Conservation (phyloP, 192 early-diverging fungal species). For the Chytriomyces sp. region DNA sequence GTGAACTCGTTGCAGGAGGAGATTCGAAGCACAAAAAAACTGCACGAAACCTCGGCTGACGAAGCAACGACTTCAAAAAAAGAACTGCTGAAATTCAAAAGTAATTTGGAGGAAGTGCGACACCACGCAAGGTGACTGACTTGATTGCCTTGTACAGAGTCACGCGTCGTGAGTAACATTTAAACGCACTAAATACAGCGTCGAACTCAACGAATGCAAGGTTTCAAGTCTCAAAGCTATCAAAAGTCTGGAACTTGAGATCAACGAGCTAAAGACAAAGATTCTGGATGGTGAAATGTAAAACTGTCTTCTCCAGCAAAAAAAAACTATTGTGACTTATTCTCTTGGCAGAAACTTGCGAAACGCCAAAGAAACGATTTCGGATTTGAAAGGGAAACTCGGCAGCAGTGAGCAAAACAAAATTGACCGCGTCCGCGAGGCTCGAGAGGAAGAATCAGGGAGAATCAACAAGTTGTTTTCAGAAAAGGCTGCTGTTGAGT, state of each 20-base stretch:
- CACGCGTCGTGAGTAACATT: neutral
- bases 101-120: slow-evolving; percentile 26
- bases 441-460: slow-evolving; percentile 29
- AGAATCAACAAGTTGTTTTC: slow-evolving; percentile 27
- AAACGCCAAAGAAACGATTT: slow-evolving; percentile 21
- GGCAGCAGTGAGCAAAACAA: slow-evolving; percentile 28
- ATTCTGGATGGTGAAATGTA: slow-evolving; percentile 33
- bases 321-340: neutral
- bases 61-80: slow-evolving; percentile 29
- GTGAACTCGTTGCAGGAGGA: slow-evolving; percentile 30
- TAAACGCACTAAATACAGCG: neutral
- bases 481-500: slow-evolving; percentile 33
- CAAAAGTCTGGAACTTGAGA: slow-evolving; percentile 29
- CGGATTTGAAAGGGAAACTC: slow-evolving; percentile 11
- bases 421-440: slow-evolving; percentile 19
- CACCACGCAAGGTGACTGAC: slow-evolving; percentile 31
- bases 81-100: slow-evolving; percentile 37
- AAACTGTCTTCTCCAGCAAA: neutral
- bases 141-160: neutral
- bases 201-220: slow-evolving; percentile 36
- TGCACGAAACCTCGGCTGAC: slow-evolving; percentile 24
- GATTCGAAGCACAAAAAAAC: slow-evolving; percentile 24
- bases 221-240: slow-evolving; percentile 15
- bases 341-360: slow-evolving; percentile 21
- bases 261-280: slow-evolving; percentile 34